Evolutionary conservation across 176 grass and related monocot genomes (phyloP).

Genomic region (Otatea glauca): DNA sequence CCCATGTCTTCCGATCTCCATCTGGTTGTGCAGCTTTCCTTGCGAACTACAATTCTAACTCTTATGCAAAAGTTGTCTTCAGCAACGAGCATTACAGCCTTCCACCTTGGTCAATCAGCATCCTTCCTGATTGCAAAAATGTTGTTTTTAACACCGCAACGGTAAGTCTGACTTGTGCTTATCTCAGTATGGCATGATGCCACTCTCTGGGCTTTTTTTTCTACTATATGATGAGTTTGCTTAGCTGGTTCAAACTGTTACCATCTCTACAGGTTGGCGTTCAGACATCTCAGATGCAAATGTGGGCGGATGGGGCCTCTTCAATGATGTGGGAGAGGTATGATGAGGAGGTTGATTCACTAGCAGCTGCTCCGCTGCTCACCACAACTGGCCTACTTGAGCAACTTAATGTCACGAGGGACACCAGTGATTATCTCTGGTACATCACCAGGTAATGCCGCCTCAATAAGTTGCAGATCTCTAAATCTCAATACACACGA

Average conservation of each 20-base stretch:
- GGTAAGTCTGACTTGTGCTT: slow-evolving; percentile 55
- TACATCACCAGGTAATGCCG: slow-evolving; percentile 82
- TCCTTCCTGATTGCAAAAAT: slow-evolving; percentile 96
- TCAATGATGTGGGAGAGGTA: slow-evolving; percentile 92
- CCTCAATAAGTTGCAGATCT: not conserved
- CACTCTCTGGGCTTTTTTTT: not conserved
- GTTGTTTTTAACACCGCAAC: slow-evolving; percentile 96
- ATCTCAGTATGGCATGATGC: not conserved
- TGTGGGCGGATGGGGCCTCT: slow-evolving; percentile 69
- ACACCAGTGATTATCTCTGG: slow-evolving; percentile 94
- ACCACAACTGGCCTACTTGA: slow-evolving; percentile 80
- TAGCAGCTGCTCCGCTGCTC: slow-evolving; percentile 70
- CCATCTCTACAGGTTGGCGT: slow-evolving; percentile 70
- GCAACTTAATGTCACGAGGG: slow-evolving; percentile 93
- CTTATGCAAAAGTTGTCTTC: slow-evolving; percentile 74
- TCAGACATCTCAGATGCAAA: slow-evolving; percentile 99
- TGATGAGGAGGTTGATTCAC: slow-evolving; percentile 86
- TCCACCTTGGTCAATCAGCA: slow-evolving; percentile 99
- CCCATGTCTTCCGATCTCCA: slow-evolving; percentile 78
- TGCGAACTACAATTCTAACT: slow-evolving; percentile 89
- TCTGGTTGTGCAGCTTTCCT: slow-evolving; percentile 88
- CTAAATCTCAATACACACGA: not conserved
- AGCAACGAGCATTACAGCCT: slow-evolving; percentile 87
- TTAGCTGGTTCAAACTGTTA: slow-evolving; percentile 37
- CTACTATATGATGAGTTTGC: slow-evolving; percentile 1